Percentiles rank a stretch among this genome's conserved stretches.
Conservation (phyloP, 352 stramenopile species). For the Phytophthora macrochlamydospora region DNA sequence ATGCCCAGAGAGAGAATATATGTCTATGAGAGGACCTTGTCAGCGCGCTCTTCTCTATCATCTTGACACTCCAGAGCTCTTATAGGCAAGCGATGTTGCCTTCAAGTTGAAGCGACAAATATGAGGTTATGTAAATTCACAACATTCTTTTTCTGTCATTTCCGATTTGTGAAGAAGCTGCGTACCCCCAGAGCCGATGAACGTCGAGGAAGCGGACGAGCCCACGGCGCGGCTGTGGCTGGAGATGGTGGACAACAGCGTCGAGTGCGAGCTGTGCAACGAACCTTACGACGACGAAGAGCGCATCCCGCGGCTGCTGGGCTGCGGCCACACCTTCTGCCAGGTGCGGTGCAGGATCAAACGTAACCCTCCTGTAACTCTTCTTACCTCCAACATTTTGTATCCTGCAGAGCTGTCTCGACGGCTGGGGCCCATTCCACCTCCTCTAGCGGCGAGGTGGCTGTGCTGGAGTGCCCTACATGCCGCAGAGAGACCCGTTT, state of each 20-base stretch:
- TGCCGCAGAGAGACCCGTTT: constrained; percentile 66
- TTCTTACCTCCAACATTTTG: constrained; percentile 6
- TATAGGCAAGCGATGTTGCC: too few species aligned
- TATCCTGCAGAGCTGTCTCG: constrained; percentile 52
- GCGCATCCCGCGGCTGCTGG: constrained; percentile 8
- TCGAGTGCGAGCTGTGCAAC: constrained; percentile 89
- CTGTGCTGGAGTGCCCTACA: constrained; percentile 72
- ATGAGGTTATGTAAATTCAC: too few species aligned
- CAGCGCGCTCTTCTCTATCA: too few species aligned
- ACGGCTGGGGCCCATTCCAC: constrained; percentile 57
- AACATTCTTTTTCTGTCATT: too few species aligned
- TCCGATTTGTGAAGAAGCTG: too few species aligned
- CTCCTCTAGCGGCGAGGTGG: constrained; percentile 24
- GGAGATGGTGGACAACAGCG: constrained; percentile 75
- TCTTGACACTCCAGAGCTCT: too few species aligned
- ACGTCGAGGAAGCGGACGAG: constrained; percentile 46
- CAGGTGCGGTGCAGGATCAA: constrained; percentile 42
- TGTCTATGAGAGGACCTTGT: too few species aligned
- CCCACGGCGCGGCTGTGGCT: constrained; percentile 61
- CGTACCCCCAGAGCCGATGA: too few species aligned
- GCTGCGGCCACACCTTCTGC: constrained; percentile 72
- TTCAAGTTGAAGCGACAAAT: too few species aligned
- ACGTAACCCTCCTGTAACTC: constrained; percentile 1
- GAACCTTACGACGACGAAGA: constrained; percentile 79
- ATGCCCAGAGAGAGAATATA: too few species aligned